A percentile compares a stretch with the other conserved stretches of the same genome.
Conservation (phyloP, 495 filamentous ascomycete species). For the Penicillium antarcticum region DNA sequence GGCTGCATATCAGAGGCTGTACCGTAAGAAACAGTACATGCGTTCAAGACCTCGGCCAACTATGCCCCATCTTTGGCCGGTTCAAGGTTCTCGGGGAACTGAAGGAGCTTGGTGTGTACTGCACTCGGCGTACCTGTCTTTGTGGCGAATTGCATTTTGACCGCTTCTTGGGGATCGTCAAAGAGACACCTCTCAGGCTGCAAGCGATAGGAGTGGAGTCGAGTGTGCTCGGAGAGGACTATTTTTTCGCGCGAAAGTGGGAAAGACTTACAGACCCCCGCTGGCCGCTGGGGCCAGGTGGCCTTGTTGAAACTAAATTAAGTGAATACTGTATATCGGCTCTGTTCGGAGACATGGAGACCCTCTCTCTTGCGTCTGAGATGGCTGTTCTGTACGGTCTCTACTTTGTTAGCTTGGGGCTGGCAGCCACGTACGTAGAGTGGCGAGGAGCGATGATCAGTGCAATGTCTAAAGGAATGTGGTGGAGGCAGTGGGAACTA, state of each 20-base stretch:
- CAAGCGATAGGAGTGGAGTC: background rate
- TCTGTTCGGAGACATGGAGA: background rate
- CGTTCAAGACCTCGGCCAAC: too few relatives aligned
- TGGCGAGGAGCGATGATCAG: background rate
- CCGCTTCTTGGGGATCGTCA: constrained; percentile 6
- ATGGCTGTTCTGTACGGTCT: too few relatives aligned
- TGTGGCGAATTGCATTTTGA: constrained; percentile 5
- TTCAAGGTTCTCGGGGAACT: too few relatives aligned
- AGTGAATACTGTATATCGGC: too few relatives aligned
- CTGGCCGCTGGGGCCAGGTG: background rate
- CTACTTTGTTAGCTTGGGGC: too few relatives aligned
- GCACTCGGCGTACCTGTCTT: background rate
- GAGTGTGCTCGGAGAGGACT: background rate
- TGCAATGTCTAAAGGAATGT: background rate
- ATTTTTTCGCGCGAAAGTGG: background rate
- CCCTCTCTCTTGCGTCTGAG: constrained; percentile 2
- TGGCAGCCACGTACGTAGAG: too few relatives aligned
- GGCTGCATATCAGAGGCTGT: too few relatives aligned
- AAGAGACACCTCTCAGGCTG: background rate
- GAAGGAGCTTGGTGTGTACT: too few relatives aligned
- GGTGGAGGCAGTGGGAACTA: background rate
- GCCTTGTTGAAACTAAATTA: background rate
- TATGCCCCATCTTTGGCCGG: too few relatives aligned
- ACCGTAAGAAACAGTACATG: too few relatives aligned
- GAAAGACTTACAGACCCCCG: constrained; percentile 5